Evolutionary conservation across 2,329 filamentous ascomycete species (phyloP).

Genomic region (Microdochium bolleyi): DNA sequence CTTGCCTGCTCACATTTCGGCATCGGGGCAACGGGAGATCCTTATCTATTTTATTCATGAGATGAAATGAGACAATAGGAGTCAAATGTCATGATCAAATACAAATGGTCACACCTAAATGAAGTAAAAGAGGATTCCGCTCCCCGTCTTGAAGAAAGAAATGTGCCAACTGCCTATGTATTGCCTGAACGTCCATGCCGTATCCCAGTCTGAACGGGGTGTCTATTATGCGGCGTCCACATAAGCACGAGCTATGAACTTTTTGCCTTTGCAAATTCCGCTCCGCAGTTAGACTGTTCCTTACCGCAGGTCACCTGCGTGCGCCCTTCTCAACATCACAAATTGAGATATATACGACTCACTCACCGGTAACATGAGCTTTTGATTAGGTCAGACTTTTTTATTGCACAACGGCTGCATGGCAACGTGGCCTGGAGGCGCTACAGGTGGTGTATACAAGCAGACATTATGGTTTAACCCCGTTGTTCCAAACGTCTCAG

Average conservation of each 20-base stretch:
- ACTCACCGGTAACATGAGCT: no score
- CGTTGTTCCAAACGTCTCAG: neutral
- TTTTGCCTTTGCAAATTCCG: no score
- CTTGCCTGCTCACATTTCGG: constrained; percentile 10
- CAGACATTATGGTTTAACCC: neutral
- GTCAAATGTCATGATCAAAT: neutral
- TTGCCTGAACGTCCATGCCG: no score
- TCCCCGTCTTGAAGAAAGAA: neutral
- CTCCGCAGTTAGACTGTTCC: no score
- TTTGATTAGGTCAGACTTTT: neutral
- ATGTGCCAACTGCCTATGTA: no score
- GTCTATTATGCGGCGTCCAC: no score
- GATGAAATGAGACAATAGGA: neutral
- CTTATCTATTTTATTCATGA: neutral
- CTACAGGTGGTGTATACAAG: neutral
- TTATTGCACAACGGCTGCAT: neutral
- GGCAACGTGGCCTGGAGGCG: neutral
- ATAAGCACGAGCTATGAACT: no score
- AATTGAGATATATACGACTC: no score
- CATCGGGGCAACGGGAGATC: neutral
- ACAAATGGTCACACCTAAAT: neutral
- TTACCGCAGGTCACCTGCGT: no score
- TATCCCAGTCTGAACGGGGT: no score
- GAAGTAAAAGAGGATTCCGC: neutral
- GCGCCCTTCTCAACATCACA: no score